Base-by-base conservation (phyloP, 2,329 filamentous ascomycete species). In the Paraphoma sp. region DNA sequence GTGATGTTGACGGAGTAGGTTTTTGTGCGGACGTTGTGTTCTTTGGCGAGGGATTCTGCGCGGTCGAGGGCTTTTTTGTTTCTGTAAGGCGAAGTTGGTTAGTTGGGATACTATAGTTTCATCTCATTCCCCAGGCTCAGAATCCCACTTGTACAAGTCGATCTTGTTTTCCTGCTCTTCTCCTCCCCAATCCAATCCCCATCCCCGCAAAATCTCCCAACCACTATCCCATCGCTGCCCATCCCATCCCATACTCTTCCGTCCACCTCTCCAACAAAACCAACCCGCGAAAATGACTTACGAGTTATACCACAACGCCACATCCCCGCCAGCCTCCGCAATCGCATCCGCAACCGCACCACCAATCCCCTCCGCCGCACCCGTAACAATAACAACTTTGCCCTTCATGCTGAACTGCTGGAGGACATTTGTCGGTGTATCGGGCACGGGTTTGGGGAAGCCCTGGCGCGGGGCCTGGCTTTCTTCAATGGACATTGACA, bases 1-100 rank as follows among this genome's bases (percentile, higher is more conserved):
- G 81, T 80, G 75, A 83, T 79, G 68, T 87, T 78, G 72, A 82
- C 82, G 76, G 87, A 86, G 82, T 89, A 89, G 40, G 86, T 84
- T 76, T 87, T 87, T 67, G 80, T 80, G 74, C 86, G 86, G 72
- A 88, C 77, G 54, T 83, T 83, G 76, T 86, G 87, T 51, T 78
- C 78, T 58, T 83, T 78, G 10, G 73, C 45, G n/a, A 89, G 79
- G 59, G 84, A 82, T 69, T 83, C 79, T 50, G 84, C 79, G 76
- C 87, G 87, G 76, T 84, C 83, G 73, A 86, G 80, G 51, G 84
- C 86, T 33, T 84, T 85, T 51, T 83, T 77, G 10, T 83, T 78
- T 33, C 84, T 83, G 12, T 83, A 84, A 5, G 5, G 23, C 36
- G 83, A 67, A 74, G n/a, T 28, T 17, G 16, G 17, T 87, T 86